Base-by-base conservation (phyloP, 768 basidiomycete species). In the Amanita polypyramis region DNA sequence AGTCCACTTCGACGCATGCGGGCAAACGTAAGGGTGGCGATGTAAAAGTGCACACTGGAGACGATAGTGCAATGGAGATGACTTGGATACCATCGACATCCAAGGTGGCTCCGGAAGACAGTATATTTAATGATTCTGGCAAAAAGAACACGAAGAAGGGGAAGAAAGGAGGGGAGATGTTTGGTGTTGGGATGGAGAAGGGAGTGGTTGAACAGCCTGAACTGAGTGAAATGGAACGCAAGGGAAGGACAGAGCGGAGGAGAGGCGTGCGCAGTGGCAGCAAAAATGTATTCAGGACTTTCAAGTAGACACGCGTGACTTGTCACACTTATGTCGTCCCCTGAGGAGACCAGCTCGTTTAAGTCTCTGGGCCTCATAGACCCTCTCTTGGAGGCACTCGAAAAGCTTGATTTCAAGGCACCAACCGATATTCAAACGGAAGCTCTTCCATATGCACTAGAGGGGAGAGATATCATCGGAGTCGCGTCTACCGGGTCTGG, bases 401-500 rank as follows among this genome's bases (percentile, higher is more conserved):
- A 80, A 37, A 80, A 83, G 49, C 69, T 97, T 35, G 80, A 80
- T 41, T 98, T 79, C 75, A 92, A 76, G 52, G 70, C 73, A 36
- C 95, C 96, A 0, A 95, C 95, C 6, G 84, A 87, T 47, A 99
- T 99, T 56, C 96, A 99, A 64, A 67, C 70, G 2, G 80, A 91
- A 58, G 75, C 75, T 30, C 75, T 99, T 41, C 96, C 96, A 0
- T 79, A 80, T 67, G 95, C 94, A 15, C 67, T 99, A 5, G 73
- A 87, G 62, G 94, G 93, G 0, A 80, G 85, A 58, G 96, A 99
- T 68, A 89, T 99, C 55, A 98, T 99, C 50, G 96, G 96, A 15
- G 85, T 99, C n/a, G 96, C 96, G 27, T 83, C 90, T 55, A 99
- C 96, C 8, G 96, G 96, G 25, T 92, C 89, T 10, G 96, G 95